phyloP scores from a whole-genome alignment of 768 basidiomycete species.

The Tephrocybe rancida region DNA sequence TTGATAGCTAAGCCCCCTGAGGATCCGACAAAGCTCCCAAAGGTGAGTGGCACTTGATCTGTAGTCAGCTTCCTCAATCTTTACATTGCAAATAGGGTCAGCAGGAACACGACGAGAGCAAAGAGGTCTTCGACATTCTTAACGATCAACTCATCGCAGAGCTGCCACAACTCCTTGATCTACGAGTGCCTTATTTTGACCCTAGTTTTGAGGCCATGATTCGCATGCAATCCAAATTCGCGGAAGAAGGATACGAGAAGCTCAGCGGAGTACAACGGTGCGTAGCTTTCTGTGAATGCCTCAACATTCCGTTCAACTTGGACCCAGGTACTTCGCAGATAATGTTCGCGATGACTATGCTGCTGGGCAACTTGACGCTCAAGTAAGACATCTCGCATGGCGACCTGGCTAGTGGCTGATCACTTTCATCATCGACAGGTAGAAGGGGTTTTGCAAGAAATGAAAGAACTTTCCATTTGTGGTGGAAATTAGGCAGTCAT shows the following conservation, averaged over 20 bases:
- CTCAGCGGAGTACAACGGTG: constrained; percentile 91
- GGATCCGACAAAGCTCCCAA: constrained; percentile 89
- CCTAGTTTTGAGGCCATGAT: constrained; percentile 99
- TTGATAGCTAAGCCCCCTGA: constrained; percentile 90
- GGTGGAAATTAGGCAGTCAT: constrained; percentile 55
- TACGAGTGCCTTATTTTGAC: constrained; percentile 97
- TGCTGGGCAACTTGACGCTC: constrained; percentile 92
- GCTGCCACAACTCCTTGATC: constrained; percentile 89
- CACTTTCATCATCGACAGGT: constrained; percentile 49
- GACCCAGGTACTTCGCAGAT: constrained; percentile 80
- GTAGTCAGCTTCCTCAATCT: neutral
- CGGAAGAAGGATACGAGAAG: constrained; percentile 98
- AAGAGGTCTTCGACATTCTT: constrained; percentile 91
- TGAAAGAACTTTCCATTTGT: constrained; percentile 94
- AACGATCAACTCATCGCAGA: constrained; percentile 92
- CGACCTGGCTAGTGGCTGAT: neutral
- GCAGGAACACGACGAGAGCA: constrained; percentile 93
- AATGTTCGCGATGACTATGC: constrained; percentile 96
- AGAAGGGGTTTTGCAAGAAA: constrained; percentile 96
- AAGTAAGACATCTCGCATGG: constrained; percentile 47
- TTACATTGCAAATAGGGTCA: constrained; percentile 61
- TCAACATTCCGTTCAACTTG: neutral
- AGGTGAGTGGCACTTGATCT: constrained; percentile 23
- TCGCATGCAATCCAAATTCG: constrained; percentile 95
- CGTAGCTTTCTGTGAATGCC: constrained; percentile 15